Base-by-base conservation (phyloP, 2,329 filamentous ascomycete species). In the Pochonia chlamydosporia region DNA sequence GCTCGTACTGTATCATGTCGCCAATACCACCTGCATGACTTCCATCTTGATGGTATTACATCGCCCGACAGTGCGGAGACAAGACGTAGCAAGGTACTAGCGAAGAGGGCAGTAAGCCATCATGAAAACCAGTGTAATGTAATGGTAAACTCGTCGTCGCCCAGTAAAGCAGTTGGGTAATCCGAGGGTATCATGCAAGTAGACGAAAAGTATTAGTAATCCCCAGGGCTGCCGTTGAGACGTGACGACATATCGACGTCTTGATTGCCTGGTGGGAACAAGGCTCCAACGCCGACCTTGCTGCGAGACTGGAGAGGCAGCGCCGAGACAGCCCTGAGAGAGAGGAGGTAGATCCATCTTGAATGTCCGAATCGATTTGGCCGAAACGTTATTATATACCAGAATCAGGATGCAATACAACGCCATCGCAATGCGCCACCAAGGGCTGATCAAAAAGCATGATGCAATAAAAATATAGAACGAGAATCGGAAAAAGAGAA, bases 381-480 rank as follows among this genome's bases (percentile, higher is more conserved):
- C 35, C 35, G 13, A 16, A 39, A 10, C 18, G 10, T 21, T 13
- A 13, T 31, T 28, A 20, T 24, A 43, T 46, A 40, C 49, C 39
- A 43, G 28, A 28, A 39, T 24, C 13, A 41, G 33, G 26, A 41
- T 40, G 40, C 43, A 40, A 16, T 20, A 40, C 30, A 47, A 51
- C 51, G 49, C 47, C 49, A 33, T 49, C 47, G 51, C 46, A 25
- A 47, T 47, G 40, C 41, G 46, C 30, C 20, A 23, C 24, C 13
- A 21, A 35, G 43, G n/a, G 16, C 16, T 13, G 18, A 20, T 23
- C 6, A 10, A 23, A 14, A 52, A 39, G 26, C 31, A 33, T 28
- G 36, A 44, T 37, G 43, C 33, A 43, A 31, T n/a, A 20, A 33
- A 10, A 30, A 33, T 26, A 31, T 46, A 43, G 36, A 37, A 45